phyloP scores from a whole-genome alignment of 129 eudicot species.

The Artemisia tridentata region DNA sequence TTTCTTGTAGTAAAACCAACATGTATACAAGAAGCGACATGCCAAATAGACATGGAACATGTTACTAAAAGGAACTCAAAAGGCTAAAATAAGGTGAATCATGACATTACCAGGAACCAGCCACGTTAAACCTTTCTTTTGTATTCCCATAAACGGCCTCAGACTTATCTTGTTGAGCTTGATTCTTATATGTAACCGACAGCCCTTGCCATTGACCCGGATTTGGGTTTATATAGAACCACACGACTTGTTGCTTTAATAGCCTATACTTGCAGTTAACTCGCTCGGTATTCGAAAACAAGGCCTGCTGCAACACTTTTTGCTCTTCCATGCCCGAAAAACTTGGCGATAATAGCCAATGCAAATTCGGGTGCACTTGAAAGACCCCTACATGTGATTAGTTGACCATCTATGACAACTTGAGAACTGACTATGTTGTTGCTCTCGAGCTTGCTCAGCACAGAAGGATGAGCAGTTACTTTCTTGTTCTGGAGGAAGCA shows the following conservation, averaged over 20 bases:
- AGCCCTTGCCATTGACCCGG: constrained; percentile 18
- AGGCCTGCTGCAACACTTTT: constrained; percentile 97
- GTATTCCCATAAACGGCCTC: not conserved
- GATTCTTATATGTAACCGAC: constrained; percentile 14
- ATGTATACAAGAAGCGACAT: constrained; percentile 25
- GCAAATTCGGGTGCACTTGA: constrained; percentile 61
- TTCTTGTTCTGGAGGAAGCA: constrained; percentile 53
- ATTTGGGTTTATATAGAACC: constrained; percentile 18
- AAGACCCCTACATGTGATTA: constrained; percentile 76
- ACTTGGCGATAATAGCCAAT: constrained; percentile 77
- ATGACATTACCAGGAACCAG: not conserved
- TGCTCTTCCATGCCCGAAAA: constrained; percentile 84
- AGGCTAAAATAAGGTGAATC: constrained; percentile 9
- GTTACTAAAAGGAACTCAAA: constrained; percentile 3
- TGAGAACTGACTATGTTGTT: constrained; percentile 35
- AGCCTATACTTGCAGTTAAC: constrained; percentile 19
- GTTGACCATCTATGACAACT: constrained; percentile 74
- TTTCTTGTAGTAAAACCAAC: constrained; percentile 15
- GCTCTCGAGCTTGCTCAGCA: constrained; percentile 33
- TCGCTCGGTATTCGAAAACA: constrained; percentile 65
- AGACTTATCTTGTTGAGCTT: constrained; percentile 15
- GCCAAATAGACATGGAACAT: constrained; percentile 14
- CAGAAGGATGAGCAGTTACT: constrained; percentile 53
- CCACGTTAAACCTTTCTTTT: constrained; percentile 15
- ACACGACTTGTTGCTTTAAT: constrained; percentile 3